These are phyloP conservation scores for Dipodascus albidus DNA, from an alignment of 805 yeast species.

Conservation along the genomic window DNA sequence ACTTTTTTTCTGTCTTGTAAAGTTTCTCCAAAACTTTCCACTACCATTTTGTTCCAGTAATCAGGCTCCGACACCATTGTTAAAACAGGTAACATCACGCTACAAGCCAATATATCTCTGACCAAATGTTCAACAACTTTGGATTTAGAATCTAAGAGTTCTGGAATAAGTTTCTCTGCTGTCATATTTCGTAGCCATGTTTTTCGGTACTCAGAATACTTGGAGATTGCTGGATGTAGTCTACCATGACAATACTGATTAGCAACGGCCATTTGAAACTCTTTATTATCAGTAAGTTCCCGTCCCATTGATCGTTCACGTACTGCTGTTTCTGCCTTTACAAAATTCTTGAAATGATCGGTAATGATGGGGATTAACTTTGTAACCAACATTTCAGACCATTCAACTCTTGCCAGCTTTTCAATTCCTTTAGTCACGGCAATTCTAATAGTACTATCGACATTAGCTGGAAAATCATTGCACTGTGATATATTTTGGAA, in stretches of 20 bases:
- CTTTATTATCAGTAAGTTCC: slow-evolving; percentile 25
- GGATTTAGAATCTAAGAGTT: slow-evolving; percentile 32
- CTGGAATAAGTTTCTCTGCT: slow-evolving; percentile 40
- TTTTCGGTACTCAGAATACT: slow-evolving; percentile 32
- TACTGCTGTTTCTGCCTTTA: slow-evolving; percentile 29
- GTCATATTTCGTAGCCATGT: slow-evolving; percentile 37
- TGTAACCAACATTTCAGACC: slow-evolving; percentile 45
- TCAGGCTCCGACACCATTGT: slow-evolving; percentile 58
- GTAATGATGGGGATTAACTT: slow-evolving; percentile 54
- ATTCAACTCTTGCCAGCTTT: slow-evolving; percentile 36
- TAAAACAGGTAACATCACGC: slow-evolving; percentile 41
- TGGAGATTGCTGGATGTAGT: slow-evolving; percentile 47
- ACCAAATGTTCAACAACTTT: slow-evolving; percentile 38
- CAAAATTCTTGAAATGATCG: slow-evolving; percentile 46
- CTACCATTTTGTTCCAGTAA: slow-evolving; percentile 58
- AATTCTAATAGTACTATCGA: slow-evolving; percentile 33
- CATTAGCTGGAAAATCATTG: slow-evolving; percentile 30
- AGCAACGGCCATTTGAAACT: slow-evolving; percentile 33
- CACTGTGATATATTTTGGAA: slow-evolving; percentile 34
- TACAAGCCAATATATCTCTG: slow-evolving; percentile 51
- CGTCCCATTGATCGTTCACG: slow-evolving; percentile 18
- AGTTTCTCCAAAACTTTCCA: slow-evolving; percentile 46
- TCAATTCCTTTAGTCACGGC: slow-evolving; percentile 33
- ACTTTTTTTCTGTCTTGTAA: slow-evolving; percentile 69
- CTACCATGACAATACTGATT: slow-evolving; percentile 37